Conservation (phyloP, 345 rosid species). For the Citrus australasica region DNA sequence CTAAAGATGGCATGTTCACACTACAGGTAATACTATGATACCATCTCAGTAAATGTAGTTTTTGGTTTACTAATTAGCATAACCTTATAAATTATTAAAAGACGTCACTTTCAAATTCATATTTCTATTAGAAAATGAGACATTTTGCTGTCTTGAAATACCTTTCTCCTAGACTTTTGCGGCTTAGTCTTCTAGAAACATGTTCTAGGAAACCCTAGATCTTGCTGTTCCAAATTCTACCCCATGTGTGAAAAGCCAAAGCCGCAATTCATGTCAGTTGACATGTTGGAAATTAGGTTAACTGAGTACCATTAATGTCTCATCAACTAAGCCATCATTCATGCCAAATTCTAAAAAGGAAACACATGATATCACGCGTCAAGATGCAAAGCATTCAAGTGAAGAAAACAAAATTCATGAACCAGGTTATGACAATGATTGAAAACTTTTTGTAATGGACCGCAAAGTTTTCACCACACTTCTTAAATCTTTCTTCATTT, state of each 20-base stretch:
- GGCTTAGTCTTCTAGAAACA: background rate
- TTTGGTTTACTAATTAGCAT: background rate
- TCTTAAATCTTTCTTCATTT: too few species aligned
- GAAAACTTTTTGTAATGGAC: too few species aligned
- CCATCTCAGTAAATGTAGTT: background rate
- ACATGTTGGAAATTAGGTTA: background rate
- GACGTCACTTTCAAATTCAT: background rate
- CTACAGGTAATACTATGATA: background rate
- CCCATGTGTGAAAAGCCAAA: constrained; percentile 13
- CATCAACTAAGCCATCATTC: background rate
- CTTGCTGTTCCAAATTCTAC: background rate
- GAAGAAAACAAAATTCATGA: background rate
- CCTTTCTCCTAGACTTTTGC: background rate
- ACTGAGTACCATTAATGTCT: background rate
- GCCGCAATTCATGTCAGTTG: background rate
- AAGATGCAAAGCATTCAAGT: background rate
- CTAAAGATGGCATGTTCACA: background rate
- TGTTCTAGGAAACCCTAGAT: background rate
- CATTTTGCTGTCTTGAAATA: background rate
- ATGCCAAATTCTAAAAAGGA: background rate
- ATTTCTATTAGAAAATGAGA: background rate
- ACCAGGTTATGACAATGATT: too few species aligned
- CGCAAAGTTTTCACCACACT: too few species aligned
- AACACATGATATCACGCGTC: background rate
- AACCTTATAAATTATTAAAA: background rate